Evolutionary conservation across 2,329 filamentous ascomycete species (phyloP).

Genomic region (Bipolaris oryzae): DNA sequence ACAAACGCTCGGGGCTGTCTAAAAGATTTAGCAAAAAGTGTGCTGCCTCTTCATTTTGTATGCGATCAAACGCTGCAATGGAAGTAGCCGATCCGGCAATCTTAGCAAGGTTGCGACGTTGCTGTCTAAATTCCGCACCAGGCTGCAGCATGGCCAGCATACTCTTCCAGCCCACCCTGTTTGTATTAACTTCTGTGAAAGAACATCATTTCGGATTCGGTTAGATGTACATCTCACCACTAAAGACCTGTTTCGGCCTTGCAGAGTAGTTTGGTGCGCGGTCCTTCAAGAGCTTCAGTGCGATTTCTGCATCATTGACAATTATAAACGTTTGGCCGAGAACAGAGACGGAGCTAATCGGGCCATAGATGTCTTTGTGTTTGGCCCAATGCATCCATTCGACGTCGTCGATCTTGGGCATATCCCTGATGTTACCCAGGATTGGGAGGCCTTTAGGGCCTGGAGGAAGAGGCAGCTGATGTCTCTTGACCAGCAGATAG

Average conservation of each 20-base stretch:
- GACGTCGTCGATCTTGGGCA: slow-evolving; percentile 49
- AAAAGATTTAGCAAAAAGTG: slow-evolving; percentile 37
- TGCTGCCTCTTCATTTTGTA: slow-evolving; percentile 37
- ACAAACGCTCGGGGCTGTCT: slow-evolving; percentile 27
- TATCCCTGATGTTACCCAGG: slow-evolving; percentile 58
- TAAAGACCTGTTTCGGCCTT: slow-evolving; percentile 32
- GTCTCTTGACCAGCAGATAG: neutral
- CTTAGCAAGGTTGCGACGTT: slow-evolving; percentile 36
- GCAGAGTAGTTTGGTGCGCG: slow-evolving; percentile 27
- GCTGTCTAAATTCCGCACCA: slow-evolving; percentile 30
- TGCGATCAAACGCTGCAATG: slow-evolving; percentile 32
- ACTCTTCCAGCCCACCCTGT: slow-evolving; percentile 36
- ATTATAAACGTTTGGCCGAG: slow-evolving; percentile 39
- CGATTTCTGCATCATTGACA: slow-evolving; percentile 36
- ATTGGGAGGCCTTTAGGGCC: slow-evolving; percentile 58
- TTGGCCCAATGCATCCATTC: slow-evolving; percentile 55
- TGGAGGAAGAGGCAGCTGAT: slow-evolving; percentile 50
- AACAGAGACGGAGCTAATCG: slow-evolving; percentile 39
- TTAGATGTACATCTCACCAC: slow-evolving; percentile 31
- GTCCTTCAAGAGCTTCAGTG: slow-evolving; percentile 33
- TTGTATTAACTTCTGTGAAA: neutral
- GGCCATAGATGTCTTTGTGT: slow-evolving; percentile 48
- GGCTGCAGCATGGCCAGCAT: slow-evolving; percentile 28
- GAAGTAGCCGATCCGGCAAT: slow-evolving; percentile 31
- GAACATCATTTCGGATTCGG: neutral